phyloP scores from a whole-genome alignment of 257 asterid species.

The Salvia miltiorrhiza region DNA sequence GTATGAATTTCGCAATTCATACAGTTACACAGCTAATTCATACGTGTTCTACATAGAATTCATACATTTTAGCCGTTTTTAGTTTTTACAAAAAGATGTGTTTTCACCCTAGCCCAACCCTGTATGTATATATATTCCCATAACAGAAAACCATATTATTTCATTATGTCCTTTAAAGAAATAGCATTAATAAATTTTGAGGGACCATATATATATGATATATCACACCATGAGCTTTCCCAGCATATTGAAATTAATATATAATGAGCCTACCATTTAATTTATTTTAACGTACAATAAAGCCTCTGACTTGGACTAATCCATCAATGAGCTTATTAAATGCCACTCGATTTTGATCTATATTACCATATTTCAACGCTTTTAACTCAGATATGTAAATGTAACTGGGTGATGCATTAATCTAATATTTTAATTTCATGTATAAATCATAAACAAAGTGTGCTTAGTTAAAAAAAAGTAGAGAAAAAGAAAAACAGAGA shows the following conservation, averaged over 20 bases:
- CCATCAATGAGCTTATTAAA: constrained; percentile 1
- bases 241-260: background rate
- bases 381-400: background rate
- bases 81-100: too few relatives aligned
- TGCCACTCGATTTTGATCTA: background rate
- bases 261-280: background rate
- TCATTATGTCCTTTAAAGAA: background rate
- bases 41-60: too few relatives aligned
- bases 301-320: background rate
- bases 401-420: background rate
- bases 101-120: too few relatives aligned
- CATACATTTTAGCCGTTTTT: too few relatives aligned
- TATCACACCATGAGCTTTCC: background rate
- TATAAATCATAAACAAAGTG: background rate
- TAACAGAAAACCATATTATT: background rate
- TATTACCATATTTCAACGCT: background rate
- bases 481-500: background rate
- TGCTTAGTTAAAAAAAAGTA: background rate
- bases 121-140: background rate
- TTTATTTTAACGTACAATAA: background rate
- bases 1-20: too few relatives aligned
- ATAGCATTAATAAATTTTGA: background rate
- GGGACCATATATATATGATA: background rate
- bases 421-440: too few relatives aligned
- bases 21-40: too few relatives aligned